Percentiles rank a stretch among this genome's conserved stretches.
Evolutionary conservation across 768 basidiomycete genomes (phyloP).

Genomic region (Rhodotorula diobovata): DNA sequence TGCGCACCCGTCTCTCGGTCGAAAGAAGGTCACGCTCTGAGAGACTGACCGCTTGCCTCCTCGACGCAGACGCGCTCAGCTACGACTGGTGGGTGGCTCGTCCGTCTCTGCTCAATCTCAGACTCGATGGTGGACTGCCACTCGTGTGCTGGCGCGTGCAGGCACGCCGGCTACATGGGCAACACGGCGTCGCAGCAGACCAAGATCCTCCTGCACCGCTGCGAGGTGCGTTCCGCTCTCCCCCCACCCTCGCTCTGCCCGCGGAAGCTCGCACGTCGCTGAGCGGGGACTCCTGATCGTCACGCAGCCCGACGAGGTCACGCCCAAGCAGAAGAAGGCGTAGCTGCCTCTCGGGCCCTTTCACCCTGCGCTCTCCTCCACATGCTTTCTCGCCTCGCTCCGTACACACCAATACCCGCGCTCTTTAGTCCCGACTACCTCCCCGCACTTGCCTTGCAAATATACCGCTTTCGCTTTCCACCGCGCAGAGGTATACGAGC

Average conservation of each 20-base stretch:
- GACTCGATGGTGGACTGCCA: rapidly evolving
- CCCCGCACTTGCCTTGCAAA: too few relatives aligned
- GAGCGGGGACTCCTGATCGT: too few relatives aligned
- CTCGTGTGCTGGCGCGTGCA: background rate
- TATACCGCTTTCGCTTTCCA: too few relatives aligned
- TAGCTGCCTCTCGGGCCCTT: too few relatives aligned
- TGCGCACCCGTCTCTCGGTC: background rate
- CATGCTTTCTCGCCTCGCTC: background rate
- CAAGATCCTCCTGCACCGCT: background rate
- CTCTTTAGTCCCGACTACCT: too few relatives aligned
- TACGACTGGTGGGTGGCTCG: constrained; percentile 38
- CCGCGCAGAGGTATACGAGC: too few relatives aligned
- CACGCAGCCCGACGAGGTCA: constrained; percentile 1
- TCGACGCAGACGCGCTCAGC: constrained; percentile 56
- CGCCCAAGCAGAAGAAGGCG: background rate
- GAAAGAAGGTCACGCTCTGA: background rate
- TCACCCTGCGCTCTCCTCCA: too few relatives aligned
- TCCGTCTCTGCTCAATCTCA: background rate
- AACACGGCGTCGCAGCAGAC: background rate
- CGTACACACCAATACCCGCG: too few relatives aligned
- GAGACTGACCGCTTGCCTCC: too few relatives aligned
- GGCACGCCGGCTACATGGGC: background rate
- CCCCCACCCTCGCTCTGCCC: too few relatives aligned
- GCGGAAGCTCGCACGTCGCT: background rate
- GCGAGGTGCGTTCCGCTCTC: background rate